A percentile compares a stretch with the other conserved stretches of the same genome.
Evolutionary conservation across 2,329 filamentous ascomycete species (phyloP).

Genomic region (Fusarium protoensiforme): DNA sequence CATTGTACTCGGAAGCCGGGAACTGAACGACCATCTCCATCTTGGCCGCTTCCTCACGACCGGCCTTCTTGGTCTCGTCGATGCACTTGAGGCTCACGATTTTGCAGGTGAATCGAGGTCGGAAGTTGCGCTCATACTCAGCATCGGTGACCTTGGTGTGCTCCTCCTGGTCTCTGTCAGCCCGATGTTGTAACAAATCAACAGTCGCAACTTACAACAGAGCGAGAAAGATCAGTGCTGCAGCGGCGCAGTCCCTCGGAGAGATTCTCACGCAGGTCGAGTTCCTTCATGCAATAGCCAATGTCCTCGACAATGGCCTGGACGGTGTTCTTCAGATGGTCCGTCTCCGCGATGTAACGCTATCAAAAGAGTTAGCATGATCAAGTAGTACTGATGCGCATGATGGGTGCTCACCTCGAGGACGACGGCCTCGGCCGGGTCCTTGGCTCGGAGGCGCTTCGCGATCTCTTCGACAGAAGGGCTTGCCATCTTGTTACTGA

Average conservation of each 20-base stretch:
- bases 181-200: no score
- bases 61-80: not conserved
- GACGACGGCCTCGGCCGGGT: not conserved
- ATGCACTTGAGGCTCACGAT: conserved; percentile 15
- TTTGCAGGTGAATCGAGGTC: conserved; percentile 21
- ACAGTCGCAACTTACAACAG: conserved; percentile 10
- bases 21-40: conserved; percentile 27
- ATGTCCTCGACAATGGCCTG: conserved; percentile 30
- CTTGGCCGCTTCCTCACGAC: not conserved
- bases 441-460: not conserved
- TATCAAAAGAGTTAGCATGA: not conserved
- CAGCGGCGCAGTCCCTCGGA: conserved; percentile 17
- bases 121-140: conserved; percentile 13
- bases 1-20: conserved; percentile 22
- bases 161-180: conserved; percentile 12
- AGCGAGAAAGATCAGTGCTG: conserved; percentile 16
- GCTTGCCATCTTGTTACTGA: not conserved
- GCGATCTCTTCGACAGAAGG: conserved; percentile 13
- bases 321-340: conserved; percentile 26
- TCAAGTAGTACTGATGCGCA: not conserved
- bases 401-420: conserved; percentile 3
- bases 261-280: conserved; percentile 1
- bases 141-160: conserved; percentile 16
- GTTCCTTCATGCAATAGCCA: conserved; percentile 15
- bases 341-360: conserved; percentile 27